Evolutionary conservation across 345 rosid genomes (phyloP), one percentile per base, ranked within the genome.

Genomic region (Salix dunnii): DNA sequence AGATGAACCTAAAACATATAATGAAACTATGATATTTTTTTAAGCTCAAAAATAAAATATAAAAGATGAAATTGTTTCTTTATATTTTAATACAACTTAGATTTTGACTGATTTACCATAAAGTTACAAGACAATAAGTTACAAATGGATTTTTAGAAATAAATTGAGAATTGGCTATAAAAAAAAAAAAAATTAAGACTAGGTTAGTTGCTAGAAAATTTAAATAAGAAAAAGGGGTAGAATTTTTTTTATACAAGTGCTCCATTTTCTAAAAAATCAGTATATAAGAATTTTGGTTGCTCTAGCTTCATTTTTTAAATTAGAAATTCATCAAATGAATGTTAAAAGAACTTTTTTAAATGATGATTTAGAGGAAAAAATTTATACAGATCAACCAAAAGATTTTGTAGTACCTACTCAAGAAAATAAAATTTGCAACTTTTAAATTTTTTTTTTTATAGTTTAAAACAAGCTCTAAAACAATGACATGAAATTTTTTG

Each of bases 121-220:
- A 1, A 17, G 60, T 8, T 13, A 30, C 18, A 76, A 67, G 38
- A 20, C 11, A 7, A 55, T 68, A 42, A 36, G 68, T 35, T 60
- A 33, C 61, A 73, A 33, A 43, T 73, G 76, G 68, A n/a, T 73
- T 61, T 68, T 76, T 9, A 55, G 21, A 18, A 68, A 18, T 23
- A 68, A 68, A 58, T 1, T 49, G 9, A 53, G 31, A 48, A n/a
- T 1, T 48, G 35, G 67, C 30, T 27, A 61, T 67, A 5, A 48
- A 75, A 13, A 74, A 5, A 48, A 75, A 13, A 74, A 66, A 48
- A 33, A 46, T 12, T 18, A 74, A 74, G 21, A 28, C 62, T 28
- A 74, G 43, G 16, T n/a, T 74, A 11, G 71, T 43, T 23, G 61
- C 31, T 3, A 74, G 65, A 64, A 27, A 13, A 2, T 65, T 12